Conservation (phyloP, 2,329 filamentous ascomycete species). For the Apiospora phragmitis region DNA sequence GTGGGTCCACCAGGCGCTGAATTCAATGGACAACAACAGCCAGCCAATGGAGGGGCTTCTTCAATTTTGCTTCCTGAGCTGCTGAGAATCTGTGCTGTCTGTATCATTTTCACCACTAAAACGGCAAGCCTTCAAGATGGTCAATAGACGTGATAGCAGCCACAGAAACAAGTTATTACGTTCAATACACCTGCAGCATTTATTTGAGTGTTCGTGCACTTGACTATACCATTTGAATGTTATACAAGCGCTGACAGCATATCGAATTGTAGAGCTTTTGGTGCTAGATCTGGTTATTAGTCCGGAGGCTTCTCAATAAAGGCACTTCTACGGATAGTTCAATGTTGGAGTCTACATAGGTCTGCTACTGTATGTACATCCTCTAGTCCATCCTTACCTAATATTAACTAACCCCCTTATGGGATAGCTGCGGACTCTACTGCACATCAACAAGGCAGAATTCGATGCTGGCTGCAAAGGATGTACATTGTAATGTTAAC, state of each 20-base stretch:
- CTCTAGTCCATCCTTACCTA: not conserved
- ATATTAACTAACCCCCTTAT: not conserved
- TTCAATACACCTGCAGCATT: no score
- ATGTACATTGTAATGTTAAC: not conserved
- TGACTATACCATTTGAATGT: no score
- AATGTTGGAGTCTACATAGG: no score
- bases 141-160: no score
- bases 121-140: no score
- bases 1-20: not conserved
- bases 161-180: no score
- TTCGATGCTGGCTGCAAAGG: not conserved
- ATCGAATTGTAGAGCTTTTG: no score
- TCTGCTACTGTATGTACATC: no score
- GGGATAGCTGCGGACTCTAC: slow-evolving; percentile 3
- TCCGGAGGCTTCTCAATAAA: not conserved
- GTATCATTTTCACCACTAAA: not conserved
- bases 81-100: not conserved
- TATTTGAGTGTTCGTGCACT: no score
- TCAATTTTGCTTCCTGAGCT: not conserved
- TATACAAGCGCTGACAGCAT: no score
- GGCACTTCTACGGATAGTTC: not conserved
- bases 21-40: not conserved
- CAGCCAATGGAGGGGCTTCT: not conserved
- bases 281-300: no score
- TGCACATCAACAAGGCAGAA: not conserved